Evolutionary conservation across 1,139 yeast genomes (phyloP), one percentile per base, ranked within the genome.

Genomic region (Kurtzmaniella quercitrusa): DNA sequence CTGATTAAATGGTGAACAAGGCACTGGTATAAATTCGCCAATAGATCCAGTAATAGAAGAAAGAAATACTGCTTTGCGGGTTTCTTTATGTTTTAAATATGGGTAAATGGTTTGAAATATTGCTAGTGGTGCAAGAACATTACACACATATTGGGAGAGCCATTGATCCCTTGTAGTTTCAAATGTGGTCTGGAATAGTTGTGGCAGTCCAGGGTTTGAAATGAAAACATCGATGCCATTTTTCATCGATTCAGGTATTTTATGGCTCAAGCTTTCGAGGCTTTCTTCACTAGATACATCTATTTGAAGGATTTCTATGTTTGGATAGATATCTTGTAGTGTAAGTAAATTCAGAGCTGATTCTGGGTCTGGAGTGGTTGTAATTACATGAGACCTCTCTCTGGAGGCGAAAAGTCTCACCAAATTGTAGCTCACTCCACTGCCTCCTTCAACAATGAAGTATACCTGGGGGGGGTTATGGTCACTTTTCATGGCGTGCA

Each of bases 81-180:
- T 42, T n/a, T n/a, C 14, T 18, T 39, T 41, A 25, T 42, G 23
- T n/a, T 48, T 34, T 47, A 62, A 47, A 41, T 47, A 58, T 9
- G 68, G 67, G 39, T 54, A 53, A 34, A 65, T 14, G 2, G 58
- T 56, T 42, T 60, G 58, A 37, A 60, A 48, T 0, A 64, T 44
- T 38, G 59, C 58, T 14, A 68, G 46, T 3, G 70, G 63, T 0
- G 70, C 73, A 4, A 65, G 37, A 14, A 58, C 49, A 42, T 68
- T 68, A 27, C 57, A 53, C 25, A 51, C 52, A 43, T 54, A 60
- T 43, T 58, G 60, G 1, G 49, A 41, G 4, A 47, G 19, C 53
- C 53, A 66, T 43, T 39, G 43, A 37, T 47, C 46, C 44, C 48
- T 18, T 12, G 44, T 23, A n/a, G 49, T 40, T 3, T 50, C 50